phyloP scores from a whole-genome alignment of 2,329 filamentous ascomycete genomes.

The Aspergillus chevalieri region DNA sequence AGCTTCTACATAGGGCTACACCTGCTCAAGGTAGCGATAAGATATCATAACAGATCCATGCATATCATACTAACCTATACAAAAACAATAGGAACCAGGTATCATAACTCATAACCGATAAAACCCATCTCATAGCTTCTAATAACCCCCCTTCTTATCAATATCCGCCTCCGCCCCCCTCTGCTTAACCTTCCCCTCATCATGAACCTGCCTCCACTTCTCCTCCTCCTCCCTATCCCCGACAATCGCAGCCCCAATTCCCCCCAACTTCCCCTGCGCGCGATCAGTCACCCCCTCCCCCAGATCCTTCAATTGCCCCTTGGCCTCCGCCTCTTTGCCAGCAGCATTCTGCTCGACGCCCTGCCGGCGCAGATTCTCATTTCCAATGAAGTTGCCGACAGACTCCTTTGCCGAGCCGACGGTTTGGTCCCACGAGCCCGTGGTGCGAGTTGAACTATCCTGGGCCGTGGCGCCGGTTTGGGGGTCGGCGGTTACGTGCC shows the following conservation, averaged over 20 bases:
- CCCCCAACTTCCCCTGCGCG: constrained; percentile 65
- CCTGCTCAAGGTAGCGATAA: neutral
- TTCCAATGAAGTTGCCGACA: constrained; percentile 68
- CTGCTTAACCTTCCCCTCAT: constrained; percentile 76
- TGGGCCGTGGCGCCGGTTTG: constrained; percentile 62
- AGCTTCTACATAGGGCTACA: neutral
- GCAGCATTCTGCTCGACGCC: constrained; percentile 73
- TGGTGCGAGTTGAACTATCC: constrained; percentile 65
- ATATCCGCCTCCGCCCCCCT: constrained; percentile 77
- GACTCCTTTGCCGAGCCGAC: constrained; percentile 79
- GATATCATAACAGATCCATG: neutral
- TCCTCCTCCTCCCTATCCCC: constrained; percentile 62
- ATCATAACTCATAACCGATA: neutral
- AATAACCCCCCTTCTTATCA: constrained; percentile 49
- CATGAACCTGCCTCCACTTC: constrained; percentile 64
- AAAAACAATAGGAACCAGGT: too few species aligned
- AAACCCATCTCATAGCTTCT: neutral
- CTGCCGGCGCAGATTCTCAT: constrained; percentile 65
- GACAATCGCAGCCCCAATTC: constrained; percentile 63
- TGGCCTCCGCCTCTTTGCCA: constrained; percentile 75
- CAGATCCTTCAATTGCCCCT: constrained; percentile 72
- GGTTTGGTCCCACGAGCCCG: constrained; percentile 81
- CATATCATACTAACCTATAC: constrained; percentile 1
- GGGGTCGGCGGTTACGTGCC: constrained; percentile 60
- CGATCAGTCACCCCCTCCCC: constrained; percentile 61